Conservation (phyloP, 257 asterid genomes). For the Solanum chiquidenum region DNA sequence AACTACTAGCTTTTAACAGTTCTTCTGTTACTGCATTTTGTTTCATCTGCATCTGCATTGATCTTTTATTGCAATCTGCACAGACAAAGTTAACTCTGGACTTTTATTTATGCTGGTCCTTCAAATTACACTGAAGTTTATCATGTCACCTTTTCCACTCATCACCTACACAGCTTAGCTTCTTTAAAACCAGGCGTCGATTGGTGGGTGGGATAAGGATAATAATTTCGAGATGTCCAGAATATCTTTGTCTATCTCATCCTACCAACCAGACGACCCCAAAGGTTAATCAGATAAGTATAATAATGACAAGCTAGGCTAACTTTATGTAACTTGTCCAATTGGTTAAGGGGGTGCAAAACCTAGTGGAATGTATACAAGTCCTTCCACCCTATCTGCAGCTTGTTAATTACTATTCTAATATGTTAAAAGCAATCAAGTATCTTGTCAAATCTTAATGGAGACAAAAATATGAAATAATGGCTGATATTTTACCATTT, state of each 20-base stretch:
- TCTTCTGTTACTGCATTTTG: background rate
- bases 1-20: background rate
- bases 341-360: background rate
- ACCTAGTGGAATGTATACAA: background rate
- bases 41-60: background rate
- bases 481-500: background rate
- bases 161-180: background rate
- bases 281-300: background rate
- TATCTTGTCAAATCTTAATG: background rate
- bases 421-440: background rate
- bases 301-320: background rate
- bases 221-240: background rate
- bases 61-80: background rate
- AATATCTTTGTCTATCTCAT: background rate
- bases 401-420: background rate
- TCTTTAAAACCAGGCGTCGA: background rate
- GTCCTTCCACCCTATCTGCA: background rate
- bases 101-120: background rate
- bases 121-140: background rate
- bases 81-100: background rate
- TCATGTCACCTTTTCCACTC: background rate
- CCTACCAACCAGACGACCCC: background rate
- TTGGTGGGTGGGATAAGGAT: background rate
- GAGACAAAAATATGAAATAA: background rate
- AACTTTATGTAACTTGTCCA: background rate